phyloP scores from a whole-genome alignment of 192 early-diverging fungal species.

The Backusella mclennaniae region DNA sequence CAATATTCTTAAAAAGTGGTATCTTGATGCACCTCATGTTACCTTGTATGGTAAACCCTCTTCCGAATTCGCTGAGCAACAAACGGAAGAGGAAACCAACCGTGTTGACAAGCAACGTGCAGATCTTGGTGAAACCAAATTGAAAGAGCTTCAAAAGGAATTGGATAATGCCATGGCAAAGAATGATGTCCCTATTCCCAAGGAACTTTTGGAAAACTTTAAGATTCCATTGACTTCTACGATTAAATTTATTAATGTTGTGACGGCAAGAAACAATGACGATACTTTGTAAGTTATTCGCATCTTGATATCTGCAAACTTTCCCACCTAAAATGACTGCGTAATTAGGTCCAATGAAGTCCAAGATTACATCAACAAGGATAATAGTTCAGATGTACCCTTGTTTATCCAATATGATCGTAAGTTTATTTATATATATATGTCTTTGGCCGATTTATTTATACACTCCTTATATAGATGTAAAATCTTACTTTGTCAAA shows the following conservation, averaged over 20 bases:
- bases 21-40: conserved; percentile 42
- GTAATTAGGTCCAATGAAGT: conserved; percentile 42
- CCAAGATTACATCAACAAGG: conserved; percentile 48
- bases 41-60: conserved; percentile 56
- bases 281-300: conserved; percentile 37
- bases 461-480: conserved; percentile 35
- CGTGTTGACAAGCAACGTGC: conserved; percentile 49
- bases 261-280: conserved; percentile 43
- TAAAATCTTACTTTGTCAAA: conserved; percentile 53
- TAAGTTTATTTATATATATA: conserved; percentile 27
- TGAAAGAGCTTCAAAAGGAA: conserved; percentile 45
- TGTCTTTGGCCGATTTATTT: background rate
- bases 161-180: conserved; percentile 47
- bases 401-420: conserved; percentile 58
- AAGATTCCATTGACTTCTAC: conserved; percentile 48
- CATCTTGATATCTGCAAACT: no score
- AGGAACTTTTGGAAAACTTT: conserved; percentile 55
- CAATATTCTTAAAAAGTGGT: conserved; percentile 47
- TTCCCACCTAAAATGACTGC: background rate
- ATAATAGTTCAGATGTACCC: conserved; percentile 40
- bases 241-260: conserved; percentile 52
- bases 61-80: conserved; percentile 47
- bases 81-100: conserved; percentile 46
- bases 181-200: conserved; percentile 52
- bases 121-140: conserved; percentile 43